phyloP scores from a whole-genome alignment of 257 asterid genomes.

The Rhazya stricta region DNA sequence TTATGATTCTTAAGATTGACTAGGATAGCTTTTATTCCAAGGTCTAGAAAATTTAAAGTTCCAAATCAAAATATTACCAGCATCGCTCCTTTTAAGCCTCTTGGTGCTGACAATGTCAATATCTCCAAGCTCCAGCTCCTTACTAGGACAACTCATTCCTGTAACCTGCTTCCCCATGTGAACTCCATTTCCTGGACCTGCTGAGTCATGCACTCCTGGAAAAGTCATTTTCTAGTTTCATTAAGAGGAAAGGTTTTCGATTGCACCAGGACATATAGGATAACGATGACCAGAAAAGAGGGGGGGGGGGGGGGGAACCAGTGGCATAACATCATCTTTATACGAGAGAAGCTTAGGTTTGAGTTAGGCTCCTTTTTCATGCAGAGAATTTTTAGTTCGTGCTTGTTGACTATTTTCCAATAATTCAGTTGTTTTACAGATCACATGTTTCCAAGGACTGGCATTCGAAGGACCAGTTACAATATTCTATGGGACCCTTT shows the following conservation, averaged over 20 bases:
- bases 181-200: conserved; percentile 20
- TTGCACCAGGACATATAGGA: neutral
- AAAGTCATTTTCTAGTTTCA: neutral
- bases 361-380: neutral
- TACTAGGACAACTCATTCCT: conserved; percentile 12
- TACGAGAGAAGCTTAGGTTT: neutral
- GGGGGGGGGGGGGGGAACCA: neutral
- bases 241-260: neutral
- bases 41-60: neutral
- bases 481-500: neutral
- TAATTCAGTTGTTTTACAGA: neutral
- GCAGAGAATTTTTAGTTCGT: neutral
- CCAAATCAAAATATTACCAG: conserved; percentile 30
- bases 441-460: neutral
- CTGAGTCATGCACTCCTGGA: conserved; percentile 43
- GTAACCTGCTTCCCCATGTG: conserved; percentile 7
- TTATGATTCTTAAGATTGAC: neutral
- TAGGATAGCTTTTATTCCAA: neutral
- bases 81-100: conserved; percentile 17
- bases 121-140: conserved; percentile 24
- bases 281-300: no score
- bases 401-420: neutral
- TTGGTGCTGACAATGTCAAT: conserved; percentile 21
- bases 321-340: neutral
- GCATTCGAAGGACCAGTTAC: neutral